phyloP scores from a whole-genome alignment of 345 rosid species.

The Gossypium thurberi region DNA sequence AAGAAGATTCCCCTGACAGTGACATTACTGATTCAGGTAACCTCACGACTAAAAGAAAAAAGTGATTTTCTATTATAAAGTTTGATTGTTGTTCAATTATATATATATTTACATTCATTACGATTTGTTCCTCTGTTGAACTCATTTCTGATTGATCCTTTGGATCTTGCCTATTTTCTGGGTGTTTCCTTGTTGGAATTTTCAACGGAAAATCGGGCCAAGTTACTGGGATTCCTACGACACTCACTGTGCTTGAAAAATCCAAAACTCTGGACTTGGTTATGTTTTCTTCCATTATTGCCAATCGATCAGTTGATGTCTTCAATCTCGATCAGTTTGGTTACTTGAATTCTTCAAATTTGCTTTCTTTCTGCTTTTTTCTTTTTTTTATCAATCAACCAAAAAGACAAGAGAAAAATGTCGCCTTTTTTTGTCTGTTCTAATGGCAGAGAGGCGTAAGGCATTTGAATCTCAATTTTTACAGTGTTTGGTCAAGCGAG shows the following conservation, averaged over 20 bases:
- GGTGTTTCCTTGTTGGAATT: not conserved
- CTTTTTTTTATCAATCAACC: not conserved
- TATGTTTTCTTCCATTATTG: not conserved
- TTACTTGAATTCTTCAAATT: not conserved
- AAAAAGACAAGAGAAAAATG: not conserved
- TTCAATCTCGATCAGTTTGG: too few relatives aligned
- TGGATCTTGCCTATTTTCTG: not conserved
- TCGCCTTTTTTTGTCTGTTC: not conserved
- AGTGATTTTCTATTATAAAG: not conserved
- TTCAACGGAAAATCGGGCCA: not conserved
- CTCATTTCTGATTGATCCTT: not conserved
- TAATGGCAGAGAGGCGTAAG: not conserved
- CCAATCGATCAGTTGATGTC: not conserved
- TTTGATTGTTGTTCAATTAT: not conserved
- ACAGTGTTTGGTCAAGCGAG: slow-evolving; percentile 7
- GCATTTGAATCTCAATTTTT: not conserved
- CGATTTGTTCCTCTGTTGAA: not conserved
- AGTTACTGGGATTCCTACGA: not conserved
- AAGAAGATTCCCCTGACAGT: slow-evolving; percentile 69
- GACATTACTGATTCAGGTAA: slow-evolving; percentile 89
- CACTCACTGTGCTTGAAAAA: not conserved
- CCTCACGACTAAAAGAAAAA: slow-evolving; percentile 4
- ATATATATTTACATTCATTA: not conserved
- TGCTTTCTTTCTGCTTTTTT: not conserved
- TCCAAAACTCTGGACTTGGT: not conserved